Percentiles rank a stretch among this genome's conserved stretches.
phyloP scores from a whole-genome alignment of 164 flowering plant genomes.

The Dillenia turbinata region DNA sequence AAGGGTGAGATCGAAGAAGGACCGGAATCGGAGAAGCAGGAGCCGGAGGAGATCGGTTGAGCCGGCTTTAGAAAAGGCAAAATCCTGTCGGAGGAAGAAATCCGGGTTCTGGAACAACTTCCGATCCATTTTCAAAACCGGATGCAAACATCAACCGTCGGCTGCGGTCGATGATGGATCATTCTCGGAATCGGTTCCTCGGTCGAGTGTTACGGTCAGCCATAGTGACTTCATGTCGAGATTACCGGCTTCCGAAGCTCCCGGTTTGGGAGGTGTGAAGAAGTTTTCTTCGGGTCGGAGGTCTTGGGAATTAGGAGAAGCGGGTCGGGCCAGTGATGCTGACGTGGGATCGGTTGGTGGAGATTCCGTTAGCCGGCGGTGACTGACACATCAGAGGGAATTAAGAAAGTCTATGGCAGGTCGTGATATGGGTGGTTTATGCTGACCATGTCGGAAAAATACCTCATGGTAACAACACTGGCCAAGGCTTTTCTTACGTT shows the following conservation, averaged over 20 bases:
- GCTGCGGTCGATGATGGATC: conserved; percentile 2
- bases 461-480: no score
- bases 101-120: conserved; percentile 21
- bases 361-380: conserved; percentile 5
- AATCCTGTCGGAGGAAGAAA: not conserved
- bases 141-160: conserved; percentile 1
- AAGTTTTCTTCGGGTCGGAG: conserved; percentile 70
- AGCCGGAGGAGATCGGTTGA: conserved; percentile 10
- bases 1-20: conserved; percentile 61
- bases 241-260: conserved; percentile 25
- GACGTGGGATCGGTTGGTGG: conserved; percentile 9
- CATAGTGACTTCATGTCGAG: conserved; percentile 1
- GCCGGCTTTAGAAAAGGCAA: not conserved
- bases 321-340: conserved; percentile 20
- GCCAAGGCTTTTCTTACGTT: no score
- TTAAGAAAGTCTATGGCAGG: conserved; percentile 13
- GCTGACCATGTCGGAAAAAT: not conserved
- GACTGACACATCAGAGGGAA: conserved; percentile 10
- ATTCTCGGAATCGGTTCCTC: conserved; percentile 13
- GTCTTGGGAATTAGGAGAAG: conserved; percentile 26
- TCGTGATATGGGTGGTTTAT: conserved; percentile 12
- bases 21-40: conserved; percentile 21
- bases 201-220: conserved; percentile 10
- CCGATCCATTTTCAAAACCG: conserved; percentile 14
- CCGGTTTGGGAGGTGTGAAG: conserved; percentile 55